Base-by-base conservation (phyloP, 352 stramenopile species). In the Peronospora belbahrii region DNA sequence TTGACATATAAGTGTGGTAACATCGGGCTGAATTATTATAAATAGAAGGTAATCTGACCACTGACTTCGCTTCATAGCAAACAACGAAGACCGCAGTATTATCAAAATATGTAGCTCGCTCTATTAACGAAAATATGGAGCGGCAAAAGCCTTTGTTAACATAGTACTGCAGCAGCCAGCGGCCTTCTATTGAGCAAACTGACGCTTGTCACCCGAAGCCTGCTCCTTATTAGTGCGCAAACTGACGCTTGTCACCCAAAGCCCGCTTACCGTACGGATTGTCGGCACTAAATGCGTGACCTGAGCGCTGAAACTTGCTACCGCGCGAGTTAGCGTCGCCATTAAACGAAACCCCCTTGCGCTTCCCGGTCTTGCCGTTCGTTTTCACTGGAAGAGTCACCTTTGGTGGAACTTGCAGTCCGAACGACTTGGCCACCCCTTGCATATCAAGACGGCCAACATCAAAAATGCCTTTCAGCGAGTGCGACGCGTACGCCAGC, bases 391-490 rank as follows among this genome's bases (percentile, higher is more conserved):
- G 82, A 44, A 99, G 74, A 54, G 98, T 97, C 28, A 99, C 95
- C 55, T 96, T 91, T 1, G 97, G 97, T 19, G 96, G 97, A 48
- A 97, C 85, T 5, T 89, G 89, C 25, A 99, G 97, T 19, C 97
- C 96, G 67, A 99, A 99, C 5, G 94, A 96, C 56, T 92, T 92
- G 30, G 94, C 94, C n/a, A 98, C 90, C 3, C 74, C 81, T 71
- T 97, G 86, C 48, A 99, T 71, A 63, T 99, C 96, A 8, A 99
- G 67, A 36, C 93, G 78, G 55, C 97, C 84, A 0, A 99, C 95
- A 65, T 99, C 92, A 65, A 99, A 99, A 61, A 99, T 98, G 49
- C 97, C 88, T 62, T 98, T 97, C 59, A 98, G 83, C 20, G 87
- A 94, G 70, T 99, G 97, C 41, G 86, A 98, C 2, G 95, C 92